Conservation (phyloP, 208 protist genomes). For the Crithidia bombi region DNA sequence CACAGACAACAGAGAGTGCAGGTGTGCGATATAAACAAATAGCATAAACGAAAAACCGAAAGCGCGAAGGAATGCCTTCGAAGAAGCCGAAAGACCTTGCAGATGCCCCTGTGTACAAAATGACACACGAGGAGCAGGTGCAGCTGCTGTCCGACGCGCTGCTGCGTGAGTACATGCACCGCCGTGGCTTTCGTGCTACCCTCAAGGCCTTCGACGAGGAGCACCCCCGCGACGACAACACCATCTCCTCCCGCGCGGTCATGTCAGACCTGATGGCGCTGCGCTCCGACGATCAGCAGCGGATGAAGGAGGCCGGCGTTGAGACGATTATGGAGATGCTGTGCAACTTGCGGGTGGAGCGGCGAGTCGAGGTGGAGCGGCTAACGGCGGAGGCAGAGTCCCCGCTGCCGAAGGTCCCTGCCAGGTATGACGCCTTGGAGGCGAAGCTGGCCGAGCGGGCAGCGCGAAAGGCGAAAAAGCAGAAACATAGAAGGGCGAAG, state of each 20-base stretch:
- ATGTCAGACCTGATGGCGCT: slow-evolving; percentile 91
- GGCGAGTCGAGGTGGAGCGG: slow-evolving; percentile 52
- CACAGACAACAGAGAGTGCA: no score
- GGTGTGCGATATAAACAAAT: no score
- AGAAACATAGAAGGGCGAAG: slow-evolving; percentile 26
- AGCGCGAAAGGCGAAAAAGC: slow-evolving; percentile 35
- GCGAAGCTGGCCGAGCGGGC: slow-evolving; percentile 16
- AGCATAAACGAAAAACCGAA: no score
- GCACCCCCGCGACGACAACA: slow-evolving; percentile 74
- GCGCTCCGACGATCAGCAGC: slow-evolving; percentile 39
- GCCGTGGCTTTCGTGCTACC: slow-evolving; percentile 80
- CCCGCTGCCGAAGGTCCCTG: slow-evolving; percentile 56
- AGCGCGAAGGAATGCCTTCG: no score
- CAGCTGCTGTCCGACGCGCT: slow-evolving; percentile 84
- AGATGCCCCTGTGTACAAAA: slow-evolving; percentile 61
- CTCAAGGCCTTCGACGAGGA: slow-evolving; percentile 86
- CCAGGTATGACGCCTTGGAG: slow-evolving; percentile 39
- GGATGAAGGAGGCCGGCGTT: slow-evolving; percentile 74
- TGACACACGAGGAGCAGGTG: slow-evolving; percentile 85
- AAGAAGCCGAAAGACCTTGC: slow-evolving; percentile 62
- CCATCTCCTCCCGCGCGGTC: slow-evolving; percentile 84
- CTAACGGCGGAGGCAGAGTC: slow-evolving; percentile 43
- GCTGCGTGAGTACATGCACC: slow-evolving; percentile 93
- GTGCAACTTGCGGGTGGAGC: slow-evolving; percentile 79
- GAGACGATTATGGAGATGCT: slow-evolving; percentile 94